phyloP scores from a whole-genome alignment of 2,329 filamentous ascomycete species.

The Botrytis sinoallii region DNA sequence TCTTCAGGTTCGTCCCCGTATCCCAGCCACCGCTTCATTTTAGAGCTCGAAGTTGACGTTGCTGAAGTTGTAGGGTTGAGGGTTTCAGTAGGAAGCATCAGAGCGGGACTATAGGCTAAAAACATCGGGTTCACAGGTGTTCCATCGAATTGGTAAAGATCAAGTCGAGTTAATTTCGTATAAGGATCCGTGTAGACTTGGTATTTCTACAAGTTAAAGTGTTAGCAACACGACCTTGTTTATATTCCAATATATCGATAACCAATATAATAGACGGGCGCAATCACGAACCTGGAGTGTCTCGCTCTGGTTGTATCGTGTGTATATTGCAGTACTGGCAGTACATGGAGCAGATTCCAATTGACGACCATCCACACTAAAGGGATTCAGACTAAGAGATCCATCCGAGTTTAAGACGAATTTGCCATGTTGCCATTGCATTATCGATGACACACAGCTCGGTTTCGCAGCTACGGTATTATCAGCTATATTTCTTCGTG shows the following conservation, averaged over 20 bases:
- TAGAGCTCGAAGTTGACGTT: constrained; percentile 40
- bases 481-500: constrained; percentile 18
- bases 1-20: constrained; percentile 33
- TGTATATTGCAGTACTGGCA: constrained; percentile 51
- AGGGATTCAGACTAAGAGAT: constrained; percentile 57
- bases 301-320: constrained; percentile 64
- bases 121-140: constrained; percentile 66
- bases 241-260: neutral
- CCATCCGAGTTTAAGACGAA: constrained; percentile 56
- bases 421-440: constrained; percentile 72
- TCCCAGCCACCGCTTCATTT: constrained; percentile 37
- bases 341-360: constrained; percentile 63
- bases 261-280: neutral
- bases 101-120: constrained; percentile 57
- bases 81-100: constrained; percentile 68
- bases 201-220: constrained; percentile 36
- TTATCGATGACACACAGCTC: constrained; percentile 59
- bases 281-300: constrained; percentile 51
- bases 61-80: constrained; percentile 52
- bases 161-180: constrained; percentile 59
- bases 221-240: neutral
- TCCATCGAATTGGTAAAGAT: constrained; percentile 62
- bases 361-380: constrained; percentile 65
- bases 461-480: constrained; percentile 51
- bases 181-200: constrained; percentile 54